Base-by-base conservation (phyloP, 1,284 basidiomycete species). In the Cryptococcus hybrid region DNA sequence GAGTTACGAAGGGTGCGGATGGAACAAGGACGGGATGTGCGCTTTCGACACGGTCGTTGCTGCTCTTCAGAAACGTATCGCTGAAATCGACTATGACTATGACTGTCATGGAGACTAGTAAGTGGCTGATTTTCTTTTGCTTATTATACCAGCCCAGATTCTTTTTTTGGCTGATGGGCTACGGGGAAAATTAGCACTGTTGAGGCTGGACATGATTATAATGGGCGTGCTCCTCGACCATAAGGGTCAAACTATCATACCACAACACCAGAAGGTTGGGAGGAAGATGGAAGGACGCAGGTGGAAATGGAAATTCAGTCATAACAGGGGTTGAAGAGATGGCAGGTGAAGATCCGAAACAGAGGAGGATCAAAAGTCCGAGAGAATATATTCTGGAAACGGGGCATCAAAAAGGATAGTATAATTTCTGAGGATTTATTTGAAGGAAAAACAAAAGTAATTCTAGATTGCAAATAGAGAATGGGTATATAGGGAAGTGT, bases 81-180 rank as follows among this genome's bases (percentile, higher is more conserved):
- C 69, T 39, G 80, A 84, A 66, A 88, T 87, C 46, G 87, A 92
- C 72, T 92, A 87, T 85, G 74, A 80, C 12, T 88, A 86, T 78
- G 87, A 83, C 48, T 93, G 91, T 73, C 75, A 83, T 67, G 89
- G 86, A 1, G 81, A 88, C 64, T 93, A 89, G 88, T 75, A 69
- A 7, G 79, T 86, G n/a, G 11, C 8, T 36, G 24, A 24, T 24
- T 24, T 24, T 3, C 24, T 24, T 24, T 24, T 24, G 24, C 49
- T 12, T 12, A 11, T 6, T 12, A 7, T 37, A 13, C 6, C 9
- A 38, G 18, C 38, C 36, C 4, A 24, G 24, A 24, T 24, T 45
- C 52, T 36, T 37, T 13, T 7, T 18, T 15, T 11, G 5, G 45
- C 11, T 18, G 12, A 40, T 40, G 44, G 24, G 47, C 42, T 15